Percentiles rank a stretch among this genome's conserved stretches.
phyloP scores from a whole-genome alignment of 805 yeast species.

The Cyberlindnera bimundalis region DNA sequence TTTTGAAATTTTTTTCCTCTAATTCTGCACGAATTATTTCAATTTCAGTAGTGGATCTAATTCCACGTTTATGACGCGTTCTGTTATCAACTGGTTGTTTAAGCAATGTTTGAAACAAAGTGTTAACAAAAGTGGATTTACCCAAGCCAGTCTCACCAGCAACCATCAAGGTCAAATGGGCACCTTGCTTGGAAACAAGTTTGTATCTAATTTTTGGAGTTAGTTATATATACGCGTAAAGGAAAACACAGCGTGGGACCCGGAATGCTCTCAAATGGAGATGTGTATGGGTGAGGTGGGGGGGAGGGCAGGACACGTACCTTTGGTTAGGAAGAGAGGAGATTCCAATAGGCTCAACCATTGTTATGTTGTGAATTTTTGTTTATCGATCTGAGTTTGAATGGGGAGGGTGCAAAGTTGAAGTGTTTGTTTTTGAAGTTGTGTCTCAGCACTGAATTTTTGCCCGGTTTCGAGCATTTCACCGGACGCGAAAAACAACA shows the following conservation, averaged over 20 bases:
- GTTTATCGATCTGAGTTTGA: not conserved
- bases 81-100: conserved; percentile 46
- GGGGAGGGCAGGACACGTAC: conserved; percentile 17
- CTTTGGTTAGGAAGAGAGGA: conserved; percentile 30
- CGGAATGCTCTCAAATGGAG: too few species aligned
- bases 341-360: conserved; percentile 30
- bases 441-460: conserved; percentile 16
- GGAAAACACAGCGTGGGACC: too few species aligned
- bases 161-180: conserved; percentile 75
- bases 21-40: conserved; percentile 76
- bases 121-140: conserved; percentile 86
- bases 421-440: not conserved
- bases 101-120: conserved; percentile 72
- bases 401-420: too few species aligned
- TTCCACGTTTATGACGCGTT: conserved; percentile 49
- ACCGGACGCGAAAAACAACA: not conserved
- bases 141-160: conserved; percentile 94
- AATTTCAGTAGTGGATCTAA: conserved; percentile 70
- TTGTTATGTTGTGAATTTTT: conserved; percentile 1
- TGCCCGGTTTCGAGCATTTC: not conserved
- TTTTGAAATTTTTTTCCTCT: conserved; percentile 78
- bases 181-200: conserved; percentile 71
- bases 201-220: conserved; percentile 59
- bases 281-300: not conserved
- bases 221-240: too few species aligned